These are phyloP conservation scores for Sporisorium sorghi DNA, from an alignment of 1,284 basidiomycete genomes.

Conservation along the genomic window DNA sequence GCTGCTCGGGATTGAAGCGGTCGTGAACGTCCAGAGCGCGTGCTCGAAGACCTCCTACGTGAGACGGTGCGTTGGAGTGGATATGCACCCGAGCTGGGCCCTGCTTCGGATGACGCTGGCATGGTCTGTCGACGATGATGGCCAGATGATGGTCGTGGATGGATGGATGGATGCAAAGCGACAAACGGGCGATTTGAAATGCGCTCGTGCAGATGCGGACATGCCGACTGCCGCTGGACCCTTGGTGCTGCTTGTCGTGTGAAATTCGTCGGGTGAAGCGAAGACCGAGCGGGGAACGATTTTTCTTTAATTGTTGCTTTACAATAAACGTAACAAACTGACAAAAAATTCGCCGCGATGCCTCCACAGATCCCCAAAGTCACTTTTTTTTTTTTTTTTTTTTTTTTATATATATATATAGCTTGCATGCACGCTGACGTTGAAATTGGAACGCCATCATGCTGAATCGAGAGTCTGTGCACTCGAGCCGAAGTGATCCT, in stretches of 20 bases:
- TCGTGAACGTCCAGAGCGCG: constrained; percentile 19
- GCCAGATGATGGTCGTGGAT: not conserved
- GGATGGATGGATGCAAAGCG: constrained; percentile 11
- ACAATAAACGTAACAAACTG: not conserved
- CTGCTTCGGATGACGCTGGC: constrained; percentile 31
- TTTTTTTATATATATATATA: no score
- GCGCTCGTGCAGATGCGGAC: constrained; percentile 12
- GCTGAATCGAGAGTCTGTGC: not conserved
- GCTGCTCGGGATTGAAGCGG: constrained; percentile 23
- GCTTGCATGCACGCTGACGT: constrained; percentile 36
- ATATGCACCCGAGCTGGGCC: constrained; percentile 16
- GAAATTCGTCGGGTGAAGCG: not conserved
- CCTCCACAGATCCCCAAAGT: no score
- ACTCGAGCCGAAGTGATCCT: not conserved
- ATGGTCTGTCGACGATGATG: not conserved
- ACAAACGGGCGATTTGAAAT: constrained; percentile 3
- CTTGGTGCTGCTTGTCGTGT: constrained; percentile 16
- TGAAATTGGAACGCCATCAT: constrained; percentile 17
- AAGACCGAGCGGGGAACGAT: not conserved
- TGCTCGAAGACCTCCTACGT: constrained; percentile 32
- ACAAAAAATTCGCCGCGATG: not conserved
- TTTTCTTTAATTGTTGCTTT: not conserved
- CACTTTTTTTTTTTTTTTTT: no score
- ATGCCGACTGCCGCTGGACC: constrained; percentile 15
- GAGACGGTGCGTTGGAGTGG: constrained; percentile 8